These are phyloP conservation scores for Diaporthe ilicicola DNA, from an alignment of 2,329 filamentous ascomycete genomes.

Conservation along the genomic window DNA sequence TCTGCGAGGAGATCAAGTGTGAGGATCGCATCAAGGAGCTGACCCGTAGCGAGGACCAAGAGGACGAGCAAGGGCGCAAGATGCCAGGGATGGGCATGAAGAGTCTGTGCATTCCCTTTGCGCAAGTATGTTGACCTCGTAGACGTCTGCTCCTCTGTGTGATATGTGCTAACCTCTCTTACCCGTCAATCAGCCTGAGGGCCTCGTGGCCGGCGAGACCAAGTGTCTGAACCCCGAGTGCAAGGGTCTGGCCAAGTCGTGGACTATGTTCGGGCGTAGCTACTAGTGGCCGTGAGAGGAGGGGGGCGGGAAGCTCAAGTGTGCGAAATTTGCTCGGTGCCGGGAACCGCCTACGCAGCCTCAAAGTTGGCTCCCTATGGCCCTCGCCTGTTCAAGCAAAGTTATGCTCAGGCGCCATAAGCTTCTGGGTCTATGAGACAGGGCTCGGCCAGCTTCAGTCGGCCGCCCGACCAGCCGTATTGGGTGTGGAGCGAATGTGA, in stretches of 20 bases:
- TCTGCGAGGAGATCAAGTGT: constrained; percentile 83
- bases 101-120: constrained; percentile 78
- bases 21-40: constrained; percentile 96
- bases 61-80: constrained; percentile 52
- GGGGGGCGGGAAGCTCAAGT: not conserved
- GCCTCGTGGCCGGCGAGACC: constrained; percentile 80
- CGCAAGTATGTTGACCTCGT: constrained; percentile 61
- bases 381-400: too few relatives aligned
- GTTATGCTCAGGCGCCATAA: not conserved
- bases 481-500: not conserved
- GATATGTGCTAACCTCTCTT: not conserved
- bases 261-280: constrained; percentile 90
- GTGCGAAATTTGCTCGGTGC: not conserved
- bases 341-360: not conserved
- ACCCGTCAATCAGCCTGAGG: constrained; percentile 83
- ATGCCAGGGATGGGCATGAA: constrained; percentile 67
- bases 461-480: too few relatives aligned
- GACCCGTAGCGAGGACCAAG: constrained; percentile 65
- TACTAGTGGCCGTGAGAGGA: constrained; percentile 51
- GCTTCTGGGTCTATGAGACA: too few relatives aligned
- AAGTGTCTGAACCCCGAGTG: constrained; percentile 94
- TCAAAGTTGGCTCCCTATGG: not conserved
- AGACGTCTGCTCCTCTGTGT: too few relatives aligned
- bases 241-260: constrained; percentile 75
- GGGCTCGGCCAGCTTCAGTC: not conserved